A percentile compares a stretch with the other conserved stretches of the same genome.
phyloP scores from a whole-genome alignment of 2,329 filamentous ascomycete species.

The Ascochyta clinopodiicola region DNA sequence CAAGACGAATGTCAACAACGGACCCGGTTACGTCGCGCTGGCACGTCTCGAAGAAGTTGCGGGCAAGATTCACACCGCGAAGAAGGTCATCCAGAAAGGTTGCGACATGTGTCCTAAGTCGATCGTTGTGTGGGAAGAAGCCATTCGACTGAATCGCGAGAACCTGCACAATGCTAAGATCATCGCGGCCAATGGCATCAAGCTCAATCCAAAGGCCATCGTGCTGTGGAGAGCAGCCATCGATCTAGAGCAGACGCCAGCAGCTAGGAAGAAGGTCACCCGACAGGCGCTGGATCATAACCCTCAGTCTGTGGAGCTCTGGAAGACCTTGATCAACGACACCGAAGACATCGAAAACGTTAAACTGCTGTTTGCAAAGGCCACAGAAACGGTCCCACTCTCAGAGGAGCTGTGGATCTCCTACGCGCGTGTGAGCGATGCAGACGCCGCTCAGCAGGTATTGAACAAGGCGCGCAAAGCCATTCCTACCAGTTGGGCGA shows the following conservation, averaged over 20 bases:
- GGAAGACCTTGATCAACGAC: slow-evolving; percentile 96
- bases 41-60: slow-evolving; percentile 91
- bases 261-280: slow-evolving; percentile 90
- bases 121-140: slow-evolving; percentile 95
- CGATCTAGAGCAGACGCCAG: slow-evolving; percentile 81
- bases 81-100: slow-evolving; percentile 85
- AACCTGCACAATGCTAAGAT: slow-evolving; percentile 93
- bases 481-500: slow-evolving; percentile 88
- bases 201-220: slow-evolving; percentile 87
- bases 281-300: slow-evolving; percentile 91
- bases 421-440: slow-evolving; percentile 84
- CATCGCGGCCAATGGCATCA: slow-evolving; percentile 91
- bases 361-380: slow-evolving; percentile 86
- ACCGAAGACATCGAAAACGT: slow-evolving; percentile 92
- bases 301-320: slow-evolving; percentile 92
- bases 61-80: slow-evolving; percentile 86
- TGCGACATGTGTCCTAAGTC: slow-evolving; percentile 92
- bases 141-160: slow-evolving; percentile 78
- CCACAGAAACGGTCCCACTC: slow-evolving; percentile 90
- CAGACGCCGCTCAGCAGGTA: slow-evolving; percentile 91
- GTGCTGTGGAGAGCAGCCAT: slow-evolving; percentile 95
- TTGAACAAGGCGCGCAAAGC: slow-evolving; percentile 95
- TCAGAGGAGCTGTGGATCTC: slow-evolving; percentile 96
- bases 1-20: slow-evolving; percentile 94
- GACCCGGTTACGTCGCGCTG: slow-evolving; percentile 93